These are phyloP conservation scores for Pseudogymnoascus sp. DNA, from an alignment of 2,329 filamentous ascomycete genomes.

Conservation along the genomic window DNA sequence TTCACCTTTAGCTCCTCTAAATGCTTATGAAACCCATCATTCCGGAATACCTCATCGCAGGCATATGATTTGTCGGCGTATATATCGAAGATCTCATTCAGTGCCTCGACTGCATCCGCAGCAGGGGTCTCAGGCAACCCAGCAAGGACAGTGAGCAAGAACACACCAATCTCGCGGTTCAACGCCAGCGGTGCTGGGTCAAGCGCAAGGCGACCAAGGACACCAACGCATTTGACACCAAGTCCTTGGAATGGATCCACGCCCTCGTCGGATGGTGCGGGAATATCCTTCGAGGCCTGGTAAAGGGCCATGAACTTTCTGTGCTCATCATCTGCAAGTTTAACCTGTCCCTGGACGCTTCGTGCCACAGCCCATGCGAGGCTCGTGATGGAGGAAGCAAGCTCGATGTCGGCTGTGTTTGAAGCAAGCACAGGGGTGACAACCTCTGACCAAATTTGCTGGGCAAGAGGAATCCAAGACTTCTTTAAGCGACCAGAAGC, in stretches of 20 bases:
- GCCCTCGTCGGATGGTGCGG: conserved; percentile 22
- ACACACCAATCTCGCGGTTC: conserved; percentile 58
- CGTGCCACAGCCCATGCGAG: conserved; percentile 60
- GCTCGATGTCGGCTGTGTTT: conserved; percentile 52
- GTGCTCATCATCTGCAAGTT: conserved; percentile 47
- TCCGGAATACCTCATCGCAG: conserved; percentile 60
- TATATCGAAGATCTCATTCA: conserved; percentile 61
- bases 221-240: conserved; percentile 59
- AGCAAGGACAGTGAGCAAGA: conserved; percentile 50
- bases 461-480: conserved; percentile 48
- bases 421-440: conserved; percentile 51
- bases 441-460: conserved; percentile 50
- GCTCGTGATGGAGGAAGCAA: conserved; percentile 57
- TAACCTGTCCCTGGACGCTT: conserved; percentile 43
- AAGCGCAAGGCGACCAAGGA: conserved; percentile 56
- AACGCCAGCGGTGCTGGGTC: conserved; percentile 44
- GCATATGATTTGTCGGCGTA: conserved; percentile 54
- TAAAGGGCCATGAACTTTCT: conserved; percentile 59
- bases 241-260: conserved; percentile 53
- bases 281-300: conserved; percentile 45
- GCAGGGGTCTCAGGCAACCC: conserved; percentile 44
- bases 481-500: conserved; percentile 40
- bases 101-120: conserved; percentile 55
- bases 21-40: conserved; percentile 50
- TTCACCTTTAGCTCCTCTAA: conserved; percentile 49